Conservation (phyloP, 805 yeast species). For the Suhomyces tanzawaensis region DNA sequence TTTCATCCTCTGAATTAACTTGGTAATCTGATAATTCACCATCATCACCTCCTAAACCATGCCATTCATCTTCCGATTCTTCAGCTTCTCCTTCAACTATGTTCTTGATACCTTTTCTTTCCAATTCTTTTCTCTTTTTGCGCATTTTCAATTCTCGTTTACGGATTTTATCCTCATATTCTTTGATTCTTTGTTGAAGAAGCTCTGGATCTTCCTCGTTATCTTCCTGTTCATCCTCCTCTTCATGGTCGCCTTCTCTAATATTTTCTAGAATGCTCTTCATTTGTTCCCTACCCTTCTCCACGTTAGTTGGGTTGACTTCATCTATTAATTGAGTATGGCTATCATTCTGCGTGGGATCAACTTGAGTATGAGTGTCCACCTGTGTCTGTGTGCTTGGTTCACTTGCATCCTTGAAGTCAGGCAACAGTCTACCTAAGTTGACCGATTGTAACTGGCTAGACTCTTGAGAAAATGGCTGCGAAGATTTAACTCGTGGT, state of each 20-base stretch:
- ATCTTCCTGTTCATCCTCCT: constrained; percentile 16
- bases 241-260: constrained; percentile 13
- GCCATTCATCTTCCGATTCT: constrained; percentile 89
- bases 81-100: constrained; percentile 81
- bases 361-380: constrained; percentile 15
- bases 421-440: constrained; percentile 16
- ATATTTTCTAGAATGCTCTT: constrained; percentile 5
- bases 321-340: constrained; percentile 4
- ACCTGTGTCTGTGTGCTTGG: constrained; percentile 9
- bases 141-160: constrained; percentile 33
- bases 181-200: constrained; percentile 29
- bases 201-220: constrained; percentile 24
- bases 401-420: constrained; percentile 19
- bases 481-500: constrained; percentile 15
- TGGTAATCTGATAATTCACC: constrained; percentile 51
- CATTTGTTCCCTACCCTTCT: constrained; percentile 20
- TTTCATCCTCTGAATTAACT: constrained; percentile 74
- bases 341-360: neutral
- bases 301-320: constrained; percentile 12
- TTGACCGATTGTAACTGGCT: constrained; percentile 5
- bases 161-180: constrained; percentile 38
- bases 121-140: constrained; percentile 49
- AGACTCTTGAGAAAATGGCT: constrained; percentile 8
- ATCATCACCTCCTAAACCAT: constrained; percentile 74
- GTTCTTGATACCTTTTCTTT: constrained; percentile 53